Evolutionary conservation across 352 stramenopile genomes (phyloP).

Genomic region (Aphanomyces cochlioides): DNA sequence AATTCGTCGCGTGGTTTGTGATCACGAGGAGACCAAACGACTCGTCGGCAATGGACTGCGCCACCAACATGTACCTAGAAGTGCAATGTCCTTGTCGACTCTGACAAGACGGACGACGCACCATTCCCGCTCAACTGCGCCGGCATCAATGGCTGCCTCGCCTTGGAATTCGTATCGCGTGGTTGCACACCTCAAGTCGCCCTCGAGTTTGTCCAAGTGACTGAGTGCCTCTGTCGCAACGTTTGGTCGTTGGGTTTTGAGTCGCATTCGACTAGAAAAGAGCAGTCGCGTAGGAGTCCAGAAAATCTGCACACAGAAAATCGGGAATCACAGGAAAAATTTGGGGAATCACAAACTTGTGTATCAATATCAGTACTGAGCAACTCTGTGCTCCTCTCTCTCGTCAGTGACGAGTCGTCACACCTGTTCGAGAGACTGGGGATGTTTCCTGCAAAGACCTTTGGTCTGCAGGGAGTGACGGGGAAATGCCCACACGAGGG

Average conservation of each 20-base stretch:
- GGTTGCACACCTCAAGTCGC: constrained; percentile 68
- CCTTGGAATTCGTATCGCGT: constrained; percentile 83
- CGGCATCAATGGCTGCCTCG: constrained; percentile 72
- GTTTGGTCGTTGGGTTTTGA: constrained; percentile 67
- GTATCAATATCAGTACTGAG: no score
- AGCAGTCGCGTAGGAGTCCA: no score
- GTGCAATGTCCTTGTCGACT: background rate
- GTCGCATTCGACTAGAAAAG: constrained; percentile 62
- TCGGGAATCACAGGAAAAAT: no score
- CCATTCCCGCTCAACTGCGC: constrained; percentile 71
- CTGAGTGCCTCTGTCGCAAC: constrained; percentile 80
- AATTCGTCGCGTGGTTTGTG: constrained; percentile 62
- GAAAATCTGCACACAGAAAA: no score
- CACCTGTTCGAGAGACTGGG: no score
- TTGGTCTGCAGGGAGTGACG: no score
- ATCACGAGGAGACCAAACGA: constrained; percentile 70
- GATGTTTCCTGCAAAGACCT: no score
- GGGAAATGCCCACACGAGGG: no score
- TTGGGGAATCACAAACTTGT: no score
- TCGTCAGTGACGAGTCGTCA: no score
- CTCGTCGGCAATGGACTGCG: constrained; percentile 53
- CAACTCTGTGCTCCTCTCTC: no score
- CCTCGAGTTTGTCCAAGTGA: constrained; percentile 66
- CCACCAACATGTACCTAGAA: constrained; percentile 53
- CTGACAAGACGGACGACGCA: constrained; percentile 32